Evolutionary conservation across 306 rosid species (phyloP).

Genomic region (Acacia melanoxylon): DNA sequence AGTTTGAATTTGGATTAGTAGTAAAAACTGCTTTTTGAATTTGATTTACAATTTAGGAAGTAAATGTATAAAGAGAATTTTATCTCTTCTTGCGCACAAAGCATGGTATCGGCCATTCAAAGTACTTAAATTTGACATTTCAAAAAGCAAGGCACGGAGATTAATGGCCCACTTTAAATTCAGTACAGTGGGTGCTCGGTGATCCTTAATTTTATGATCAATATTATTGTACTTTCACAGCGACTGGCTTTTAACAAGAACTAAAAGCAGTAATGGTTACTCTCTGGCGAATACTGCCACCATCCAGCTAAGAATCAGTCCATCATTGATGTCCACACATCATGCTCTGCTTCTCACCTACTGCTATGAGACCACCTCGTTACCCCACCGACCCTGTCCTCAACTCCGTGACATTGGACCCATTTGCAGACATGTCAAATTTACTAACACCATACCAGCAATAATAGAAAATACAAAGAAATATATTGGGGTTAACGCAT

Average conservation of each 20-base stretch:
- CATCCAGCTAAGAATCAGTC: slow-evolving; percentile 17
- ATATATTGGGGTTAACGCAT: not conserved
- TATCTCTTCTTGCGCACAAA: no score
- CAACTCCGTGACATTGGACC: slow-evolving; percentile 9
- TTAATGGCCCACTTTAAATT: not conserved
- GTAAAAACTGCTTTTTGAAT: no score
- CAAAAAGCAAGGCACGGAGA: not conserved
- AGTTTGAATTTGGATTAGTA: no score
- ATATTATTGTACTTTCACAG: not conserved
- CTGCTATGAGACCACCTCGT: not conserved
- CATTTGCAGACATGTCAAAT: not conserved
- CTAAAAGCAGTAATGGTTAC: not conserved
- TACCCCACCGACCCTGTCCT: not conserved
- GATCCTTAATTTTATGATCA: not conserved
- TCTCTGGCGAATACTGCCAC: not conserved
- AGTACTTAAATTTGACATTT: not conserved
- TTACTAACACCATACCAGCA: not conserved
- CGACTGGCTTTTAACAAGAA: not conserved
- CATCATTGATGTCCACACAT: slow-evolving; percentile 37
- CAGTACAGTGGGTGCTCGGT: not conserved
- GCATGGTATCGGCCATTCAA: no score
- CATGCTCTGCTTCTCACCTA: slow-evolving; percentile 14
- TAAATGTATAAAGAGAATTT: no score
- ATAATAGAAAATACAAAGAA: not conserved
- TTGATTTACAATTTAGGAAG: no score